phyloP scores from a whole-genome alignment of 176 grass and related monocot genomes.

The Elymus sibiricus region DNA sequence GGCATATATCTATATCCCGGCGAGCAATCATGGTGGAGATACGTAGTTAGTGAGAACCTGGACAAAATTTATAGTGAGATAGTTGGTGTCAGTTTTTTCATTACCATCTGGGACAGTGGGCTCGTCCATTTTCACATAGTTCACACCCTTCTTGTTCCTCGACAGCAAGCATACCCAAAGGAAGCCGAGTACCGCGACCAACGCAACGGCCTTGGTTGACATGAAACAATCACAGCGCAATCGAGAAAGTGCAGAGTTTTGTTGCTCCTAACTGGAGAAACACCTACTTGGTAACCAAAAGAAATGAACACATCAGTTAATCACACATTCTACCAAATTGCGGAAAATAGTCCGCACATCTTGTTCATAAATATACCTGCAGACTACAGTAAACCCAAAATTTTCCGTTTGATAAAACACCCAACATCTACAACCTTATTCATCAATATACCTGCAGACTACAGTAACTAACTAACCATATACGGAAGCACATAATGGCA shows the following conservation, averaged over 20 bases:
- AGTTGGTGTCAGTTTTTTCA: not conserved
- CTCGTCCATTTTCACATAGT: slow-evolving; percentile 79
- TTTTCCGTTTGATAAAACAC: too few relatives aligned
- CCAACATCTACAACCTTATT: too few relatives aligned
- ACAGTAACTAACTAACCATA: too few relatives aligned
- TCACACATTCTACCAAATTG: not conserved
- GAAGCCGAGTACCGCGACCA: slow-evolving; percentile 59
- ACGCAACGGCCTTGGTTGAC: slow-evolving; percentile 79
- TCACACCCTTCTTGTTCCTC: slow-evolving; percentile 69
- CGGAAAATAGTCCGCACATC: too few relatives aligned
- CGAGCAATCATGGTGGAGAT: slow-evolving; percentile 91
- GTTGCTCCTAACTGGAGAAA: slow-evolving; percentile 53
- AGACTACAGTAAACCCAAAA: too few relatives aligned
- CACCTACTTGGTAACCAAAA: slow-evolving; percentile 32
- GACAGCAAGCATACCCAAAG: slow-evolving; percentile 89
- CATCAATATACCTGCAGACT: too few relatives aligned
- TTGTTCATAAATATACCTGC: too few relatives aligned
- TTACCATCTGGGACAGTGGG: slow-evolving; percentile 53
- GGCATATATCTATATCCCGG: slow-evolving; percentile 24
- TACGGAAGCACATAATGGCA: too few relatives aligned
- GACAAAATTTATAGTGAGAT: not conserved
- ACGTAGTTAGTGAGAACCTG: slow-evolving; percentile 13
- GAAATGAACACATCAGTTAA: not conserved
- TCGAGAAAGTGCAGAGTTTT: slow-evolving; percentile 78
- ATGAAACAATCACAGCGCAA: slow-evolving; percentile 85